Conservation (phyloP, 2,329 filamentous ascomycete genomes). For the Dothidotthia symphoricarpi region DNA sequence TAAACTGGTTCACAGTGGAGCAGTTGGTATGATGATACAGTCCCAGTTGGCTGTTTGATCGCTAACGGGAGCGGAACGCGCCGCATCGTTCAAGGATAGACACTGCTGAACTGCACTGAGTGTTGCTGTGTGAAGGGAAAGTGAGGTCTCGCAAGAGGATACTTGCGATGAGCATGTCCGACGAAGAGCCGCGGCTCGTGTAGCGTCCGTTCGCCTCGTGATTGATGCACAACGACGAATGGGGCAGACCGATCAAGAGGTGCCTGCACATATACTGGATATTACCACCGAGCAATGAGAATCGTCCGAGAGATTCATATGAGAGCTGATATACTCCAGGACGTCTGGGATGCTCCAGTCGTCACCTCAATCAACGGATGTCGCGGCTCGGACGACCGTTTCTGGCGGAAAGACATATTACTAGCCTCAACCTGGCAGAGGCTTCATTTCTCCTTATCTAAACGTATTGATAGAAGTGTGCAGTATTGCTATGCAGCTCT, state of each 20-base stretch:
- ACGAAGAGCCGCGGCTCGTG: conserved; percentile 18
- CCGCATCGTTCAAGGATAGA: conserved; percentile 21
- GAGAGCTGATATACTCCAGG: not conserved
- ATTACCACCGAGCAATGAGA: not conserved
- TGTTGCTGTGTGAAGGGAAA: conserved; percentile 3
- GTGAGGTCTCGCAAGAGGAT: conserved; percentile 1
- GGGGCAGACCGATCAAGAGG: not conserved
- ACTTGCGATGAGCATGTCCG: conserved; percentile 2
- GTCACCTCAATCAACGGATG: conserved; percentile 18
- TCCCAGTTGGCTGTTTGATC: conserved; percentile 21
- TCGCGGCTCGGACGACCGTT: conserved; percentile 19
- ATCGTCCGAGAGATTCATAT: too few species aligned
- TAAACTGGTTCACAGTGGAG: too few species aligned
- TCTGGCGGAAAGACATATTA: too few species aligned
- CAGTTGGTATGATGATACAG: too few species aligned
- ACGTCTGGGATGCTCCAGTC: conserved; percentile 15
- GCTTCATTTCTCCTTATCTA: too few species aligned
- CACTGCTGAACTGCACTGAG: conserved; percentile 14
- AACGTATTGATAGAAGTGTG: too few species aligned
- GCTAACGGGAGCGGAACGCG: conserved; percentile 30
- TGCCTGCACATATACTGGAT: too few species aligned
- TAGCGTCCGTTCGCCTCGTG: conserved; percentile 8
- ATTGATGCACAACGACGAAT: conserved; percentile 11
- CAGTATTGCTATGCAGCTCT: too few species aligned
- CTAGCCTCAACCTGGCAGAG: too few species aligned